Evolutionary conservation across 129 eudicot genomes (phyloP), one percentile per base, ranked within the genome.

Genomic region (Flaveria linearis): DNA sequence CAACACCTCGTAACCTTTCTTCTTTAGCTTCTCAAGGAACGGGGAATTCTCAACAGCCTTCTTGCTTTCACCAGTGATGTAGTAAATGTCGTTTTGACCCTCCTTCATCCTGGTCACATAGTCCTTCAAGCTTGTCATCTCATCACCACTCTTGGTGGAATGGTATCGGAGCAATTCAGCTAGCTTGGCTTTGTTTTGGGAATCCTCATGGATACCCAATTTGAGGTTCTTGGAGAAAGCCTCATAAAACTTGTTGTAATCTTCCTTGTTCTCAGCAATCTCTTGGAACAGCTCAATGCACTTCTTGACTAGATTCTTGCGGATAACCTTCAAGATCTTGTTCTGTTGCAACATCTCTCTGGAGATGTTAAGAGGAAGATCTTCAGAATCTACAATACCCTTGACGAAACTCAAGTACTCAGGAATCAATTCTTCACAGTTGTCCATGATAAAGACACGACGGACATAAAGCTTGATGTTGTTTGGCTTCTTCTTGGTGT

Each of bases 1-100:
- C 30, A 89, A 77, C 18, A 89, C 96, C 81, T 89, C 96, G 12
- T 83, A 85, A 0, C 96, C 88, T 73, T 87, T 89, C 86, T 89
- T 89, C 90, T 79, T 89, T 60, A 89, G 78, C 84, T 80, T 87
- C 86, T 87, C 96, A 0, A 89, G 84, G 90, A 89, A 89, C 10
- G 96, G 96, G 7, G 92, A 89, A 82, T 89, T 63, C 81, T 90
- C 96, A 16, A 90, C 96, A 8, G 96, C 92, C 84, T 90, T 90
- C 85, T 84, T 90, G 92, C 92, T 87, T 84, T 89, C 96, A 81
- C 96, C 87, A 0, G 87, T 82, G 58, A 86, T 86, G 82, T 86
- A 86, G 22, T 57, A 82, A 28, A 86, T 86, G n/a, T 82, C 53
- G 84, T 81, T 81, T 85, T 90, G 58, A 87, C 89, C 57, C 69